A percentile compares a stretch with the other conserved stretches of the same genome.
These are phyloP conservation scores for Plasmodium blacklocki DNA, from an alignment of 169 alveolate genomes.

Conservation along the genomic window DNA sequence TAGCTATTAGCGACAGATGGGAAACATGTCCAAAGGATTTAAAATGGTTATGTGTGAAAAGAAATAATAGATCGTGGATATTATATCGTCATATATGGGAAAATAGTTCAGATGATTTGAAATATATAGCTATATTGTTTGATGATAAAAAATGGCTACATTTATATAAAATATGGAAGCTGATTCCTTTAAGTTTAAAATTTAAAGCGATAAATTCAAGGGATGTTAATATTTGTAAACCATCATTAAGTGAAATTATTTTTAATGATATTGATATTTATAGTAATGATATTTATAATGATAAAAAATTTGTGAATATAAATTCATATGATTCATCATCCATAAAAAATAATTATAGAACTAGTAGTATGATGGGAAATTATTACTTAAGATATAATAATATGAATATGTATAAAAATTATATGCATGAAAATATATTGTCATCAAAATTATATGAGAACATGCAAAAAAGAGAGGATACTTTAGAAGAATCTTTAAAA, in stretches of 20 bases:
- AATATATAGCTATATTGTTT: conserved; percentile 54
- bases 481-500: conserved; percentile 5
- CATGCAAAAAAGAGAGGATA: conserved; percentile 5
- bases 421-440: background rate
- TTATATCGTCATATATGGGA: conserved; percentile 63
- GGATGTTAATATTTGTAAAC: conserved; percentile 53
- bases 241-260: conserved; percentile 51
- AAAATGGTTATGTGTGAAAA: conserved; percentile 68
- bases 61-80: conserved; percentile 71
- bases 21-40: conserved; percentile 63
- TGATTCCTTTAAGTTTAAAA: conserved; percentile 57
- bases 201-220: conserved; percentile 47
- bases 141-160: conserved; percentile 71
- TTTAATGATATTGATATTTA: conserved; percentile 29
- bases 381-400: background rate
- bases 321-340: conserved; percentile 2
- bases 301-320: background rate
- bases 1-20: conserved; percentile 69
- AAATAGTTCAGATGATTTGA: conserved; percentile 66
- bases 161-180: conserved; percentile 51
- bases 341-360: conserved; percentile 15
- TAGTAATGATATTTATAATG: conserved; percentile 3
- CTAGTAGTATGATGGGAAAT: conserved; percentile 1
- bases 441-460: conserved; percentile 4
- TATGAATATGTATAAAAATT: background rate